These are phyloP conservation scores for Ophiocordyceps sinensis DNA, from an alignment of 2,329 filamentous ascomycete genomes.

Conservation along the genomic window DNA sequence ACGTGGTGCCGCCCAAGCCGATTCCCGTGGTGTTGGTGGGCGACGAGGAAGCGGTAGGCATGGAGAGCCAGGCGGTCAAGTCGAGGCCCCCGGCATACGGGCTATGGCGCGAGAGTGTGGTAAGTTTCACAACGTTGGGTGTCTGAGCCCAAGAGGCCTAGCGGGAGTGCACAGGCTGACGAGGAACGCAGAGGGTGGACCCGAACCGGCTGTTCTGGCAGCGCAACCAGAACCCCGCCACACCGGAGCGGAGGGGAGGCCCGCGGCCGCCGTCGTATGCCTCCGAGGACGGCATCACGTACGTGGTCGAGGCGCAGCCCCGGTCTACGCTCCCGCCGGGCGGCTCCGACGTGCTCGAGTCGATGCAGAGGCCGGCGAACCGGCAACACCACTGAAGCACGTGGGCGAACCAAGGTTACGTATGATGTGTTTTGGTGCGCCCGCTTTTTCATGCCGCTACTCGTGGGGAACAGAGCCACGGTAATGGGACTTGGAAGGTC, in stretches of 20 bases:
- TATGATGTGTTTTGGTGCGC: no score
- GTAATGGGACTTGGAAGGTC: no score
- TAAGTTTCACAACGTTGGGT: conserved; percentile 23
- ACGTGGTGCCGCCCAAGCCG: conserved; percentile 55
- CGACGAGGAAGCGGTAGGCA: conserved; percentile 54
- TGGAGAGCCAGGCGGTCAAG: conserved; percentile 40
- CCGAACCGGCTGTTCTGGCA: conserved; percentile 74
- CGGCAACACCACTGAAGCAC: no score
- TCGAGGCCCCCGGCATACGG: conserved; percentile 71
- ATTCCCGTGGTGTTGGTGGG: conserved; percentile 63
- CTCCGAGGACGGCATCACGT: conserved; percentile 60
- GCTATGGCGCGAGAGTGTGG: conserved; percentile 69
- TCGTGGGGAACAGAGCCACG: no score
- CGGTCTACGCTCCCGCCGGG: conserved; percentile 42
- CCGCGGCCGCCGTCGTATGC: conserved; percentile 59
- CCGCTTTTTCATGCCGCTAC: no score
- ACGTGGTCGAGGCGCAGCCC: conserved; percentile 53
- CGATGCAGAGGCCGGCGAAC: background rate
- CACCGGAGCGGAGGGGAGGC: conserved; percentile 12
- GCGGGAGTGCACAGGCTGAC: conserved; percentile 1
- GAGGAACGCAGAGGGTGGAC: conserved; percentile 47
- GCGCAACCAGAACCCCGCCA: conserved; percentile 34
- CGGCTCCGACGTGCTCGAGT: background rate
- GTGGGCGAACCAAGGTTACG: no score
- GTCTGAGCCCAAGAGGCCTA: conserved; percentile 9